phyloP scores from a whole-genome alignment of 139 green algal genomes.

The Bryopsis sp. region DNA sequence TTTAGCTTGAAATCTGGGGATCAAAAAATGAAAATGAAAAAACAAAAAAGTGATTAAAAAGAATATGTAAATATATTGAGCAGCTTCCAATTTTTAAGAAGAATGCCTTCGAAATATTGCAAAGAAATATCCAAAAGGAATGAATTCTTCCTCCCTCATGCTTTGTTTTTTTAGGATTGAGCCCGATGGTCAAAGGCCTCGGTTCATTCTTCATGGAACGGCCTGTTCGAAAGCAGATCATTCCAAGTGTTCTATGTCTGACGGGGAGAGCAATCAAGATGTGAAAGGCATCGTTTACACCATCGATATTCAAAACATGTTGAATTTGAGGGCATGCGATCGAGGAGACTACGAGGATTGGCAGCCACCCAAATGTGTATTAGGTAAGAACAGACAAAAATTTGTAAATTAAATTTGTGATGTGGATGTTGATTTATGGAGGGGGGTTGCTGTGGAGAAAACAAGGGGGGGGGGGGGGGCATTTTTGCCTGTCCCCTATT shows the following conservation, averaged over 20 bases:
- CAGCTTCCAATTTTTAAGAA: background rate
- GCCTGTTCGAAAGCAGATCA: conserved; percentile 44
- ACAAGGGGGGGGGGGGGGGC: no score
- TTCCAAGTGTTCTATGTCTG: conserved; percentile 37
- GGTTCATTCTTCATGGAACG: conserved; percentile 79
- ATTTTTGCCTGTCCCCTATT: no score
- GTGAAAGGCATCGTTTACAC: conserved; percentile 48
- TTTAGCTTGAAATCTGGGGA: background rate
- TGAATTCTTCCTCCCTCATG: background rate
- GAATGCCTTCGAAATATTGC: background rate
- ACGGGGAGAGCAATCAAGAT: conserved; percentile 19
- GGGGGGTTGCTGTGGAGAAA: conserved; percentile 3
- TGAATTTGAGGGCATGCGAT: conserved; percentile 30
- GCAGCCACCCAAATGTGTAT: conserved; percentile 26
- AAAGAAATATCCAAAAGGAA: background rate
- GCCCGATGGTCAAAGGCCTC: conserved; percentile 43
- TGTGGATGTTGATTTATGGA: no score
- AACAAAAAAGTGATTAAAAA: no score
- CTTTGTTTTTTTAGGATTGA: conserved; percentile 44
- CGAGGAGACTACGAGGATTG: conserved; percentile 35
- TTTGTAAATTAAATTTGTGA: background rate
- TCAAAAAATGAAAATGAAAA: background rate
- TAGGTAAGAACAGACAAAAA: conserved; percentile 24
- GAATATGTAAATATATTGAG: background rate
- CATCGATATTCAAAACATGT: conserved; percentile 47